phyloP scores from a whole-genome alignment of 23 red algal species.

The Chondrus crispus region DNA sequence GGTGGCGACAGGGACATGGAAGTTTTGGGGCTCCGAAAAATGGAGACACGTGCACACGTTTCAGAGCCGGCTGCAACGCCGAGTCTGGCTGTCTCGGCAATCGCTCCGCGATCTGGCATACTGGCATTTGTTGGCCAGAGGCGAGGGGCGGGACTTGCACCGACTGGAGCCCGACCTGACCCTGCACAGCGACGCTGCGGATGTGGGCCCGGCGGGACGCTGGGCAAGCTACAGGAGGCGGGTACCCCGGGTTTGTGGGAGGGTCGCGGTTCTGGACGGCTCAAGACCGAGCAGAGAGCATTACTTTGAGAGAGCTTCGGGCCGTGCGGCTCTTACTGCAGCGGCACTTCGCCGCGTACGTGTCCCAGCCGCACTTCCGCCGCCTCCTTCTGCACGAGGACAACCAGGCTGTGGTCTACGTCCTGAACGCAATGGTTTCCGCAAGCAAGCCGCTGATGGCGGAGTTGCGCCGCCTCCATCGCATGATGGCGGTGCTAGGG shows the following conservation, averaged over 20 bases:
- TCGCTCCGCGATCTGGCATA: neutral
- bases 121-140: neutral
- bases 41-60: no score
- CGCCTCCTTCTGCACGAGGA: neutral
- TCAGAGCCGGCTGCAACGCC: no score
- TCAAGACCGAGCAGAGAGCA: neutral
- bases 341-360: neutral
- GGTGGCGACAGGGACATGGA: neutral
- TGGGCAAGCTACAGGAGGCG: neutral
- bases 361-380: neutral
- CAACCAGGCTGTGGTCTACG: neutral
- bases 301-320: neutral
- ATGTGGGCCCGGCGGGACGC: neutral
- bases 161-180: neutral
- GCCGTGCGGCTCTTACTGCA: neutral
- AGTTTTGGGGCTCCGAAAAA: no score
- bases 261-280: neutral
- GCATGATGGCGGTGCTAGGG: neutral
- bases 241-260: constrained; percentile 5
- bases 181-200: neutral
- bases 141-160: neutral
- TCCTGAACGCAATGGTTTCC: constrained; percentile 12
- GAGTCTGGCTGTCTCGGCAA: neutral
- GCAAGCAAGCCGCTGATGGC: neutral
- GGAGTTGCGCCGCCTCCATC: neutral